phyloP scores from a whole-genome alignment of 2,329 filamentous ascomycete species.

The Xylaria multiplex region DNA sequence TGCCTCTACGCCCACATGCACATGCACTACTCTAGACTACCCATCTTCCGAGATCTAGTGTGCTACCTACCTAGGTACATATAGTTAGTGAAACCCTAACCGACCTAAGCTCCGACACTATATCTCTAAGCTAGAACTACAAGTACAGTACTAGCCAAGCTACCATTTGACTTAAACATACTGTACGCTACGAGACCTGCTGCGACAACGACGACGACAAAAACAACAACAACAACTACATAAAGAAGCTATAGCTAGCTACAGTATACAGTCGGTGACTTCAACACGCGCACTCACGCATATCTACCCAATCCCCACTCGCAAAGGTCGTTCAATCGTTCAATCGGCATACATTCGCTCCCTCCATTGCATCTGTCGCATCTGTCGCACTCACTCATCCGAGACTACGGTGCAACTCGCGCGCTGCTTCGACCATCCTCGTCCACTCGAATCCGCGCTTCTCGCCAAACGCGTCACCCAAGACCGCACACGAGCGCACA shows the following conservation, averaged over 20 bases:
- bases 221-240: not conserved
- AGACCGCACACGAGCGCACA: conserved; percentile 26
- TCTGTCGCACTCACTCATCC: not conserved
- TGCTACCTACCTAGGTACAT: not conserved
- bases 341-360: conserved; percentile 27
- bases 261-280: no score
- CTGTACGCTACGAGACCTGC: no score
- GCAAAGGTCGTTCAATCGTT: conserved; percentile 16
- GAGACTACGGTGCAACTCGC: conserved; percentile 15
- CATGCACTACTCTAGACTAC: not conserved
- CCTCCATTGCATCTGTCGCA: conserved; percentile 3
- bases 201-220: no score
- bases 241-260: not conserved
- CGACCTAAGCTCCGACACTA: conserved; percentile 1
- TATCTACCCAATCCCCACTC: conserved; percentile 33
- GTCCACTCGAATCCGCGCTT: conserved; percentile 45
- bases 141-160: no score
- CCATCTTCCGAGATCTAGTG: not conserved
- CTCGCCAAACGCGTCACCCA: conserved; percentile 44
- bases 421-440: conserved; percentile 41
- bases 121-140: not conserved
- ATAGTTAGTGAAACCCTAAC: not conserved
- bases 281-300: conserved; percentile 18
- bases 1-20: not conserved
- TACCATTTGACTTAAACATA: no score